Evolutionary conservation across 2,329 filamentous ascomycete species (phyloP), one percentile per base, ranked within the genome.

Genomic region (Karstenula rhodostoma): DNA sequence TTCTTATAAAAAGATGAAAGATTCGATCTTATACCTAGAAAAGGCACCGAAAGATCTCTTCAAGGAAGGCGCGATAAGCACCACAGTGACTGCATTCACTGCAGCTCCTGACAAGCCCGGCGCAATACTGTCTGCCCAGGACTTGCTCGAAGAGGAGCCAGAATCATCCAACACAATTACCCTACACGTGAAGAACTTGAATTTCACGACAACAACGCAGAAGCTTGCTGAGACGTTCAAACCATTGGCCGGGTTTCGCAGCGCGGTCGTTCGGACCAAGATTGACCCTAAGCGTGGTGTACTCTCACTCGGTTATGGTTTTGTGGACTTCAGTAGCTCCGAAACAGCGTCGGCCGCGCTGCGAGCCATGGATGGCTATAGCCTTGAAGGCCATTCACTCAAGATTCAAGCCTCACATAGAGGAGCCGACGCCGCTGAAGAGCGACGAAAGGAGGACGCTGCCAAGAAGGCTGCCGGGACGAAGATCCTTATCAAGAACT

Each of bases 401-500:
- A 84, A 91, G 59, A 90, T 98, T 64, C 93, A 92, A 79, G 88
- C 90, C 47, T 96, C 94, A 7, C 93, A 97, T 81, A 93, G 90
- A 78, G 92, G 91, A 22, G 84, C 89, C 59, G 94, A 98, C 80
- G 93, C 93, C 19, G 94, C 92, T 1, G 93, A 96, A 75, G 92
- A 96, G 79, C 87, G 91, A 67, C 88, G 90, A 65, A 90, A 90
- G 67, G 90, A 94, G 67, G 93, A 98, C 73, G 88, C 86, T 66
- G 89, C 90, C 53, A 96, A 93, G 84, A 96, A 94, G 79, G 81
- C 87, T 53, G 89, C 91, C 25, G 87, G 88, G 67, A 97, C 94
- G 50, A 98, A 98, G 85, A 90, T 99, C 74, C 90, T 98, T 79
- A 90, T 99, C 83, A 99, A 98, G 84, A 99, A 99, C 82, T 82